Evolutionary conservation across 2,329 filamentous ascomycete species (phyloP).

Genomic region (Monosporascus sp.): DNA sequence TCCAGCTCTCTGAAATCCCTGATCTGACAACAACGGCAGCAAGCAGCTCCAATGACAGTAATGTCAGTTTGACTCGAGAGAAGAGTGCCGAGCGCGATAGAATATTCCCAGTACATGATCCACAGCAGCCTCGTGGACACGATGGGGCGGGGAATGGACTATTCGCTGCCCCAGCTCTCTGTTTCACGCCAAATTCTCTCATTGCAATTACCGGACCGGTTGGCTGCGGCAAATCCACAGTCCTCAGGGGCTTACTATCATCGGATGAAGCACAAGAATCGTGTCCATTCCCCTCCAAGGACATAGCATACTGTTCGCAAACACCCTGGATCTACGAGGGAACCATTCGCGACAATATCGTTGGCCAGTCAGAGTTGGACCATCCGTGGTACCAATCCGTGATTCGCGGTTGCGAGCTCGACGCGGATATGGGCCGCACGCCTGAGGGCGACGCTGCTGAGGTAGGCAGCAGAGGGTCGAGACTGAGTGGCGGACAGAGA

Average conservation of each 20-base stretch:
- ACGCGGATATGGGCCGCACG: too few species aligned
- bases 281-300: neutral
- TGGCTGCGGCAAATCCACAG: too few species aligned
- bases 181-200: too few species aligned
- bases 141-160: too few species aligned
- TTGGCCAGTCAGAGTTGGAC: conserved; percentile 1
- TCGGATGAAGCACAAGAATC: neutral
- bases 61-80: neutral
- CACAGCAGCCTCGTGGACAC: too few species aligned
- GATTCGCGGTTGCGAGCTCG: neutral
- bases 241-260: neutral
- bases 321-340: conserved; percentile 1
- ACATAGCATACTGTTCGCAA: conserved; percentile 1
- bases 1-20: too few species aligned
- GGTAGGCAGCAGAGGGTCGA: too few species aligned
- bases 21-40: too few species aligned
- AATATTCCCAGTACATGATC: neutral
- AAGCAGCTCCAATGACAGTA: neutral
- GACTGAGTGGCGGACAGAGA: too few species aligned
- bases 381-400: neutral
- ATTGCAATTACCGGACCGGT: too few species aligned
- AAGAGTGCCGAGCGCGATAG: neutral
- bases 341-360: conserved; percentile 1
- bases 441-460: too few species aligned
- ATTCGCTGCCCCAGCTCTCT: too few species aligned